Evolutionary conservation across 306 rosid species (phyloP).

Genomic region (Crataegus laevigata): DNA sequence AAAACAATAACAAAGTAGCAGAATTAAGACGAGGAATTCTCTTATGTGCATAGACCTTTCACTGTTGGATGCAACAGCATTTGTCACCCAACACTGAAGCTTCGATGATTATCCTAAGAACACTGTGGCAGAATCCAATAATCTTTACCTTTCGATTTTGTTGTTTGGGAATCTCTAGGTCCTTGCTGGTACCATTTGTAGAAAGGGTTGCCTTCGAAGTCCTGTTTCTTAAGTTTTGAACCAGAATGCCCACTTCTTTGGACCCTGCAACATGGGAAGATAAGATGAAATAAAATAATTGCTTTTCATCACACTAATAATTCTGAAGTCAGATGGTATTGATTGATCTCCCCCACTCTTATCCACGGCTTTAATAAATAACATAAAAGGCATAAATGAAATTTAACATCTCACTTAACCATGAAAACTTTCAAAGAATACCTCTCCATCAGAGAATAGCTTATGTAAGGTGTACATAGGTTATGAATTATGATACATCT

Average conservation of each 20-base stretch:
- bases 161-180: constrained; percentile 25
- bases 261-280: constrained; percentile 40
- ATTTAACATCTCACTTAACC: neutral
- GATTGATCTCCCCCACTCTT: neutral
- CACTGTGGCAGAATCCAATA: neutral
- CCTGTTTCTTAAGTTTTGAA: constrained; percentile 47
- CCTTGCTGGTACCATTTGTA: constrained; percentile 17
- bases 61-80: neutral
- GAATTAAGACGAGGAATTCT: neutral
- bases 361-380: neutral
- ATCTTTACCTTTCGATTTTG: constrained; percentile 37
- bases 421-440: neutral
- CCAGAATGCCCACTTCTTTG: constrained; percentile 36
- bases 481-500: neutral
- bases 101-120: neutral
- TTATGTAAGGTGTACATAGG: neutral
- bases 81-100: neutral
- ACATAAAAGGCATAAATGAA: neutral
- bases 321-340: neutral
- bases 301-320: neutral
- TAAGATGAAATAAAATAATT: constrained; percentile 9
- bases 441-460: neutral
- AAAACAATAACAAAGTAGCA: neutral
- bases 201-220: constrained; percentile 33
- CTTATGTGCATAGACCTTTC: neutral